Base-by-base conservation (phyloP, 78 protist genomes). In the Chrysochromulina parva region DNA sequence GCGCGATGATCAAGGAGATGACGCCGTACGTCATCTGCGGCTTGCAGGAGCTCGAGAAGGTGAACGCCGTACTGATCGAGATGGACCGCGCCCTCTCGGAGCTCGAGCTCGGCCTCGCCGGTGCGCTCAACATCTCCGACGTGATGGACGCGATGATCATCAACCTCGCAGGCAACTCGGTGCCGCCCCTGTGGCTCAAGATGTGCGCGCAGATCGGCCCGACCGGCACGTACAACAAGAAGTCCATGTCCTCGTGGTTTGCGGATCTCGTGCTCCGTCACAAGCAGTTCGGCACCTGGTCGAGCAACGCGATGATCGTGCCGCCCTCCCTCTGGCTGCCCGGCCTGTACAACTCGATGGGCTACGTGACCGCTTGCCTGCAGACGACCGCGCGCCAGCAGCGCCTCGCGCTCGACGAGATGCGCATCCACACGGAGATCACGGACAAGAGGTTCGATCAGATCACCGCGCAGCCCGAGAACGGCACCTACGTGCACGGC, bases 401-500 rank as follows among this genome's bases (percentile, higher is more conserved):
- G 78, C 16, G 53, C 14, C 52, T 69, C 4, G 53, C 78, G 53
- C 78, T 69, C 22, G 78, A 69, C 52, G 26, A 16, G 7, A 69
- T 69, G 78, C 5, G 20, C 9, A 14, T 69, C 52, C 28, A 20
- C 19, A 69, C 78, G 47, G 22, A 14, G 4, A 1, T 69, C 17
- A 69, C 53, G 53, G 16, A 69, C 22, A 11, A 69, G 53, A 11
- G 38, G 26, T 19, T 38, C 17, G 1, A 52, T 52, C 22, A 95
- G 17, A 94, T 94, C 57, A 73, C 92, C 4, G 92, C 91, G 94
- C 38, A 80, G 24, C 54, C 62, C 54, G 93, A 92, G n/a, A 95
- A 93, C 22, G 98, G 98, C 60, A 96, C 95, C 19, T 97, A 94
- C 93, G 60, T 94, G 58, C 59, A 54, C 80, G 98, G 97, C 52